A percentile compares a stretch with the other conserved stretches of the same genome.
Conservation (phyloP, 2,329 filamentous ascomycete genomes). For the Dactylella cylindrospora region DNA sequence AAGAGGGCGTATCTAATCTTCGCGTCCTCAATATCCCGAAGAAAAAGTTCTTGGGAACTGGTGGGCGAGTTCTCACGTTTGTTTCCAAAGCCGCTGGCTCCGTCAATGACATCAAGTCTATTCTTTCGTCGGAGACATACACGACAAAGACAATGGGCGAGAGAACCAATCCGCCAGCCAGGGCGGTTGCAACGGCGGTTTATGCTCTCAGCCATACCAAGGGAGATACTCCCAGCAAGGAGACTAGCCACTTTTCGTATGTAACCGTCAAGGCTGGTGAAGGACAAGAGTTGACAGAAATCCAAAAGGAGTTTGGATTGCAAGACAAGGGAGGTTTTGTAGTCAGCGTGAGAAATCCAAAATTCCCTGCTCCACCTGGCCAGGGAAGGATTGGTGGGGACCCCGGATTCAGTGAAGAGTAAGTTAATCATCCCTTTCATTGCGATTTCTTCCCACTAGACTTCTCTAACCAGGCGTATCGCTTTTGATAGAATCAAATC, state of each 20-base stretch:
- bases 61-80: constrained; percentile 66
- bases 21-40: constrained; percentile 79
- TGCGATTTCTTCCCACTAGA: constrained; percentile 9
- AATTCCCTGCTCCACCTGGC: constrained; percentile 65
- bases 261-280: constrained; percentile 59
- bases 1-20: constrained; percentile 59
- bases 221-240: constrained; percentile 65
- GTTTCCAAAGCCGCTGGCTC: constrained; percentile 72
- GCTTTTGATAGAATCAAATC: constrained; percentile 61
- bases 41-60: constrained; percentile 67
- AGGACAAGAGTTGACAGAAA: constrained; percentile 61
- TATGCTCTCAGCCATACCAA: constrained; percentile 76
- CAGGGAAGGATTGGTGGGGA: constrained; percentile 62
- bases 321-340: constrained; percentile 73
- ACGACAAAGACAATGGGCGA: constrained; percentile 71
- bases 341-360: constrained; percentile 76
- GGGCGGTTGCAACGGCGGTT: constrained; percentile 78
- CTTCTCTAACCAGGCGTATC: too few species aligned
- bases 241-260: constrained; percentile 74
- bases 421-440: constrained; percentile 52
- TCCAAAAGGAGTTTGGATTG: constrained; percentile 75
- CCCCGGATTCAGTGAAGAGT: constrained; percentile 72
- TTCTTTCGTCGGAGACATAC: constrained; percentile 68
- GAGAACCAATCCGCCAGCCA: constrained; percentile 62
- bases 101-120: constrained; percentile 70